Evolutionary conservation across 2,329 filamentous ascomycete genomes (phyloP).

Genomic region (Colletotrichum agaves): DNA sequence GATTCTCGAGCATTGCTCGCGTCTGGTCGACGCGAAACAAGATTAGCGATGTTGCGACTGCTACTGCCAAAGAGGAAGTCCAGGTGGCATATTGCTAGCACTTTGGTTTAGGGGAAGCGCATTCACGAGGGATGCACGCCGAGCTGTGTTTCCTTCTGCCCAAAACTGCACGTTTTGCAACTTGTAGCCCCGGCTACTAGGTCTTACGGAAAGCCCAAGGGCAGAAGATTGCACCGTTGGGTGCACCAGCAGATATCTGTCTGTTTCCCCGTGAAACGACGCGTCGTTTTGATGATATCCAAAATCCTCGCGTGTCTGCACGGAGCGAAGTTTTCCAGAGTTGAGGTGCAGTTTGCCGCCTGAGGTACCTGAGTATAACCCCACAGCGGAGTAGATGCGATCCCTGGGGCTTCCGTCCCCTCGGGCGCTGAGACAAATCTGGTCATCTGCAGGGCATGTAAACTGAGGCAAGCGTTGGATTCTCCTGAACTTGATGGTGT

Average conservation of each 20-base stretch:
- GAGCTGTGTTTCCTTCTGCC: background rate
- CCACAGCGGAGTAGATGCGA: constrained; percentile 31
- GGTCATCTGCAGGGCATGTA: constrained; percentile 9
- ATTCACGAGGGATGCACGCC: constrained; percentile 15
- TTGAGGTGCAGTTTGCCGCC: constrained; percentile 13
- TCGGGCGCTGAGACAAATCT: background rate
- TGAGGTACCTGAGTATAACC: constrained; percentile 11
- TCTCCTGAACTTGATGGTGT: background rate
- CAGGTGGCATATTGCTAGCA: constrained; percentile 3
- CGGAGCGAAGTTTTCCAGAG: constrained; percentile 28
- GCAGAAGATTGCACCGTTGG: background rate
- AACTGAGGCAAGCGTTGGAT: background rate
- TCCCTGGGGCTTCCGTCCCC: constrained; percentile 19
- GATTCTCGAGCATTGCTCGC: background rate
- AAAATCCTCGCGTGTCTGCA: background rate
- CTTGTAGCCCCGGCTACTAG: background rate
- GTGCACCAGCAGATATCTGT: background rate
- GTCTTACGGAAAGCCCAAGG: too few species aligned
- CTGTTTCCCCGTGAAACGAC: background rate
- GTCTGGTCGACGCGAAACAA: background rate
- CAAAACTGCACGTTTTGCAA: background rate
- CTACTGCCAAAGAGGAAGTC: constrained; percentile 2
- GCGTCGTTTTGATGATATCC: background rate
- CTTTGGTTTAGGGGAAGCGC: constrained; percentile 1
- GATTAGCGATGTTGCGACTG: background rate